Evolutionary conservation across 202 grass and related monocot species (phyloP), one percentile per base, ranked within the genome.

Genomic region (Setaria viridis): DNA sequence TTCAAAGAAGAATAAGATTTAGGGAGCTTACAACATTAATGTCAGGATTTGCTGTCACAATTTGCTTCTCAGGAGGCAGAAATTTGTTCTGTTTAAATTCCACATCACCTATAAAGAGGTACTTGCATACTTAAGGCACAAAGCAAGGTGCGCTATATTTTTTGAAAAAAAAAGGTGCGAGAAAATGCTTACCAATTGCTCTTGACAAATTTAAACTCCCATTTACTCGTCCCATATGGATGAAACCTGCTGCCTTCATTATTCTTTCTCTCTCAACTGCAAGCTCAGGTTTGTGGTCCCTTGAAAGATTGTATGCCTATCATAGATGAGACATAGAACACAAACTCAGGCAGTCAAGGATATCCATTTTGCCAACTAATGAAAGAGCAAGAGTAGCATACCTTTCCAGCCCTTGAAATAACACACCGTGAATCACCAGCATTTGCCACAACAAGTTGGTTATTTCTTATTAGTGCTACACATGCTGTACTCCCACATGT

Each of bases 361-460:
- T 87, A 80, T 48, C 15, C 63, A 75, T 9, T 76, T 75, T 21
- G 69, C 10, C 11, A 76, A 41, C 6, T 32, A 63, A 19, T 20
- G 13, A 25, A 64, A 39, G 48, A 67, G 48, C 14, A 49, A 57
- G 39, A 70, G 34, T 42, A 92, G 15, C 77, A 84, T 78, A 96
- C 97, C 91, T 90, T 87, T 49, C 97, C 90, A 67, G 86, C 93
- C 85, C 93, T 94, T 75, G 97, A 99, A 82, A 99, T 96, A 81
- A 99, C 93, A 87, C 97, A 99, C 42, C 97, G 97, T 33, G 97
- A 99, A 92, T 99, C 97, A 82, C 96, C 97, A 77, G 97, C 91
- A 68, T 99, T 99, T 67, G 88, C 93, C 21, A 99, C 93, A 85
- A 99, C 62, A 86, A 99, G 88, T 83, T 93, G 88, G 35, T 82